These are phyloP conservation scores for Pseudonitzschia delicatissima DNA, from an alignment of 108 stramenopile genomes.

Conservation along the genomic window DNA sequence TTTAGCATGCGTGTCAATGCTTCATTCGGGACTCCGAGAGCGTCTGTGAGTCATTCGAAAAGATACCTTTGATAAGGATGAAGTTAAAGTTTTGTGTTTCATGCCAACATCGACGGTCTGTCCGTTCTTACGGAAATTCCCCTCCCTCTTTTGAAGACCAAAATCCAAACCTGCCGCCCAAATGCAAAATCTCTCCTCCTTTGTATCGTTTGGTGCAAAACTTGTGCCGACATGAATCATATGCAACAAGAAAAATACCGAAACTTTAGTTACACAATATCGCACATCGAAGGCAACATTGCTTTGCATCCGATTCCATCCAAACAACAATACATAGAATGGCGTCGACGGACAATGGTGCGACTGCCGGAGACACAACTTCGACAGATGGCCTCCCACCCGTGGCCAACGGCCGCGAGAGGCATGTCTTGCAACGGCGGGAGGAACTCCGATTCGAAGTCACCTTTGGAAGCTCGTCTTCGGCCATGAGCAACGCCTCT, in stretches of 20 bases:
- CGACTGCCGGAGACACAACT: background rate
- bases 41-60: background rate
- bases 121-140: background rate
- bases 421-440: constrained; percentile 41
- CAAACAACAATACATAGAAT: no score
- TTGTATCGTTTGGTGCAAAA: no score
- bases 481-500: constrained; percentile 1
- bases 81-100: background rate
- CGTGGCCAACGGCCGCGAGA: constrained; percentile 21
- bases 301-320: background rate
- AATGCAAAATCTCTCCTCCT: background rate
- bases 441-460: constrained; percentile 62
- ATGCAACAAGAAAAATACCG: background rate
- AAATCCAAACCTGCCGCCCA: background rate
- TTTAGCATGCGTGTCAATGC: constrained; percentile 2
- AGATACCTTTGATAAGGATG: background rate
- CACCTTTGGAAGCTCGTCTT: constrained; percentile 26
- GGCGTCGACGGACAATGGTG: background rate
- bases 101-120: background rate
- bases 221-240: no score
- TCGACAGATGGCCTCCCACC: constrained; percentile 20
- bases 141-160: background rate
- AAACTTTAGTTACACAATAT: background rate
- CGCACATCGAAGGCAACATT: background rate
- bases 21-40: background rate